Conservation (phyloP, 2,329 filamentous ascomycete species). For the Fusarium nisikadoi region DNA sequence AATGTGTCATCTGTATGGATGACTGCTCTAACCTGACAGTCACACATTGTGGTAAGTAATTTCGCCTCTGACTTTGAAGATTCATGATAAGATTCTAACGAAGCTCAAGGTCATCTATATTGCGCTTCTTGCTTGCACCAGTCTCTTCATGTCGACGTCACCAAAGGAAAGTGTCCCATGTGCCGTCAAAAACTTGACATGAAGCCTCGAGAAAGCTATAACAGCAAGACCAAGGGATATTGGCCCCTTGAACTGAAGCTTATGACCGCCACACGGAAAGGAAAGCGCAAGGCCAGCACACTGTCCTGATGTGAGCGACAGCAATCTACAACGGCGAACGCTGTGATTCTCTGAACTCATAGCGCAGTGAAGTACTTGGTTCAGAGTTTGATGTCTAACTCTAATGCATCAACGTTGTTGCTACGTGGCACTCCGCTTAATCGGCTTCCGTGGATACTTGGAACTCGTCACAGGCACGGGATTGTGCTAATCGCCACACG, state of each 20-base stretch:
- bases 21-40: constrained; percentile 67
- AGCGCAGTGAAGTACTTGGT: background rate
- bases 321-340: background rate
- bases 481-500: background rate
- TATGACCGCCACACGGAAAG: constrained; percentile 66
- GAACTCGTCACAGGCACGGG: background rate
- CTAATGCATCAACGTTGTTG: background rate
- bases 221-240: constrained; percentile 60
- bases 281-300: constrained; percentile 53
- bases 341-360: background rate
- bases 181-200: constrained; percentile 69
- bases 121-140: constrained; percentile 71
- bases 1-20: constrained; percentile 77
- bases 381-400: background rate
- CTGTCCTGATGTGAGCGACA: constrained; percentile 39
- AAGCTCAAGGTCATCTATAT: constrained; percentile 68
- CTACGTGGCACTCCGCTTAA: constrained; percentile 8
- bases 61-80: background rate
- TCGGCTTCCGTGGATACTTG: background rate
- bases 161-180: constrained; percentile 70
- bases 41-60: constrained; percentile 71
- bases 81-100: constrained; percentile 25
- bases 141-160: constrained; percentile 65
- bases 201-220: constrained; percentile 54
- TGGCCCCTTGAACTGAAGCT: constrained; percentile 72